Evolutionary conservation across 73 alveolate genomes (phyloP), one percentile per base, ranked within the genome.

Genomic region (Paramecium pentaurelia): DNA sequence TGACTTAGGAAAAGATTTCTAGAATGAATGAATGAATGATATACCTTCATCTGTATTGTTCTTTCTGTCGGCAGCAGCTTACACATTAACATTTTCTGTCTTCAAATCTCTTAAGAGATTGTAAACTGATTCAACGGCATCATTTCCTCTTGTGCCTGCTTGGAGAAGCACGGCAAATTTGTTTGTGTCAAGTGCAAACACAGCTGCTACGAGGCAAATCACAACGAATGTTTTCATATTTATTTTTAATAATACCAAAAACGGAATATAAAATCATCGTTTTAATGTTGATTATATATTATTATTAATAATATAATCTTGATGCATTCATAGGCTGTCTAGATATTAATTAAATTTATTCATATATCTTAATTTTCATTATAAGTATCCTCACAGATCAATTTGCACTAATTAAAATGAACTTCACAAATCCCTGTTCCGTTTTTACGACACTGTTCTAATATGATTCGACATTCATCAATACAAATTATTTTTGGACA

Each of bases 91-190:
- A 47, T 80, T 80, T 44, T 80, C 91, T 44, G 91, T 80, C 91
- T 80, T 80, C 30, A 80, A 42, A 80, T 80, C 91, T 80, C 91
- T 80, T 8, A 80, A 49, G 42, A 80, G 75, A 47, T 80, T 80
- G 91, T 80, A 80, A 47, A 80, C 91, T 18, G 91, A 80, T 49
- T 80, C 91, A 32, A 80, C 91, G 27, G 91, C 91, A 80, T 80
- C 91, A 47, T 80, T 80, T 80, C 77, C 71, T 80, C 91, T 42
- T 44, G 91, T 80, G 58, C 91, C 91, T 40, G 91, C 34, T 44
- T 80, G 27, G 12, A 80, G 44, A 25, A 80, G 91, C 51, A 80
- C 91, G 22, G 91, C 91, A 37, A 80, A 80, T 49, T 80, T 80
- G 58, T 44, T 80, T 40, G 91, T 49, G 77, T 80, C 91, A 32